These are phyloP conservation scores for Aphanomyces euteiches DNA, from an alignment of 352 stramenopile genomes.

Conservation along the genomic window DNA sequence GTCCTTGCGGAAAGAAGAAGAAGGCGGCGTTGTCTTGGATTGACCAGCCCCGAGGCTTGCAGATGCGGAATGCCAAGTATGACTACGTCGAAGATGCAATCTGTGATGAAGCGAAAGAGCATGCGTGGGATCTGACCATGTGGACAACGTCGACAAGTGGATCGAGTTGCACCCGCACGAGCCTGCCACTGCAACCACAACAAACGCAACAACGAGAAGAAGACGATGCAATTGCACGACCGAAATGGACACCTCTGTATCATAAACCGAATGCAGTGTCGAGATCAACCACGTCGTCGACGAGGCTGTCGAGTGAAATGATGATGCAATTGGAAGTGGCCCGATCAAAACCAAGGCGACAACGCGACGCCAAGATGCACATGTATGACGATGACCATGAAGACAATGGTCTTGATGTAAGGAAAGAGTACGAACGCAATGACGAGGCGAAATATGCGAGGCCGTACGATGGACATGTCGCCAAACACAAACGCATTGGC, in stretches of 20 bases:
- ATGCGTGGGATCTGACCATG: constrained; percentile 10
- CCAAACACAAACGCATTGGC: constrained; percentile 29
- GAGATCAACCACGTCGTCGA: neutral
- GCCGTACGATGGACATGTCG: constrained; percentile 22
- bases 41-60: neutral
- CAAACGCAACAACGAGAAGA: neutral
- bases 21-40: neutral
- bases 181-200: neutral
- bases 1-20: neutral
- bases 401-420: neutral
- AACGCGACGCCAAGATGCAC: neutral
- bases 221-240: neutral
- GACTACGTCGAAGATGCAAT: constrained; percentile 28
- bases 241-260: neutral
- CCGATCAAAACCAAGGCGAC: neutral
- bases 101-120: no score
- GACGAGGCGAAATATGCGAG: neutral
- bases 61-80: constrained; percentile 23
- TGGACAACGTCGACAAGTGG: neutral
- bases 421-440: neutral
- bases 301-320: no score
- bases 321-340: neutral
- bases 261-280: neutral
- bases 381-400: constrained; percentile 16
- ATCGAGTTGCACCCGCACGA: neutral